Conservation (phyloP, 176 grass and related monocot species). For the Neostapfia colusana region DNA sequence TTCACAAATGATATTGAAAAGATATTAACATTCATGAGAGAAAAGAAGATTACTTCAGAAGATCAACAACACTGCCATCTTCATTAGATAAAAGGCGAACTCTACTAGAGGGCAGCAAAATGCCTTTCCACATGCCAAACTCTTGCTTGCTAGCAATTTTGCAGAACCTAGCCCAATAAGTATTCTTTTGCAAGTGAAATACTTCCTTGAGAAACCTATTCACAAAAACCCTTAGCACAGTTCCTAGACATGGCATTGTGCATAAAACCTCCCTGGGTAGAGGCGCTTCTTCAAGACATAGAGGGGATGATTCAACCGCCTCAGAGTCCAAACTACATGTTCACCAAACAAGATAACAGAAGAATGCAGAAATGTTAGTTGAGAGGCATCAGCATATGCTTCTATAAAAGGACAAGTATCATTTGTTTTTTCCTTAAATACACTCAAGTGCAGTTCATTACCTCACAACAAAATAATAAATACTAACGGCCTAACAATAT, state of each 20-base stretch:
- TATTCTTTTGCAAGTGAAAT: conserved; percentile 49
- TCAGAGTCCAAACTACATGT: conserved; percentile 42
- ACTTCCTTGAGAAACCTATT: conserved; percentile 47
- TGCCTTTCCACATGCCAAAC: conserved; percentile 71
- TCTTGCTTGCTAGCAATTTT: conserved; percentile 68
- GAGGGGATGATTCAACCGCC: conserved; percentile 31
- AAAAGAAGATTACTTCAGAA: conserved; percentile 68
- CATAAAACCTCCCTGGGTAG: conserved; percentile 60
- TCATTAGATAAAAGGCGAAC: conserved; percentile 77
- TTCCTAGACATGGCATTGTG: conserved; percentile 70
- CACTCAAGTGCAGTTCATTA: background rate
- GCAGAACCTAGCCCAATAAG: conserved; percentile 71
- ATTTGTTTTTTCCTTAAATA: conserved; percentile 6
- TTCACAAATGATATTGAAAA: conserved; percentile 2
- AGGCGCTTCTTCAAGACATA: conserved; percentile 64
- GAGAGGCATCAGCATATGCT: conserved; percentile 10
- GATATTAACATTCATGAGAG: conserved; percentile 15
- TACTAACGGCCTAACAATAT: background rate
- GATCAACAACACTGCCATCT: conserved; percentile 53
- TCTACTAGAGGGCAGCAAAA: conserved; percentile 56
- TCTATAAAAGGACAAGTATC: conserved; percentile 16
- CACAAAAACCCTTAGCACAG: conserved; percentile 62
- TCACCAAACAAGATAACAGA: background rate
- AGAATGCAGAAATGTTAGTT: conserved; percentile 11
- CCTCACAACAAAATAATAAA: conserved; percentile 20